phyloP scores from a whole-genome alignment of 148 eudicot genomes.

The Bassia scoparia region DNA sequence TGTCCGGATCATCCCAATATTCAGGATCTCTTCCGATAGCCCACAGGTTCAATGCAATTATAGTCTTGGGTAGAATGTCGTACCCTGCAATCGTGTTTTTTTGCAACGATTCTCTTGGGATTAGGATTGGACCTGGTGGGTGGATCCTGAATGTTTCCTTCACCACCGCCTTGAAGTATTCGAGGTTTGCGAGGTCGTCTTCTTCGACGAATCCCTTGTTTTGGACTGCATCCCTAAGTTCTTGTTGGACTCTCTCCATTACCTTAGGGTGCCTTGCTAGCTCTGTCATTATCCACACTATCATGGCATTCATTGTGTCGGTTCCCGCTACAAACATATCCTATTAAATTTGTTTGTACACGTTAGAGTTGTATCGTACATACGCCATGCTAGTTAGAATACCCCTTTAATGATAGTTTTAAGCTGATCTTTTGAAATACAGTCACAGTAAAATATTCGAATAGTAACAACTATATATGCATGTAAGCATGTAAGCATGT shows the following conservation, averaged over 20 bases:
- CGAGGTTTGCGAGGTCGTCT: slow-evolving; percentile 22
- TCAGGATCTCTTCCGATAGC: slow-evolving; percentile 36
- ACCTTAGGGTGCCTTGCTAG: slow-evolving; percentile 28
- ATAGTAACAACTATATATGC: too few species aligned
- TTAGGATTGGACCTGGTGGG: slow-evolving; percentile 33
- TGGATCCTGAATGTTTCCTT: slow-evolving; percentile 41
- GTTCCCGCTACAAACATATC: slow-evolving; percentile 35
- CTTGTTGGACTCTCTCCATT: slow-evolving; percentile 34
- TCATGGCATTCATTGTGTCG: slow-evolving; percentile 27
- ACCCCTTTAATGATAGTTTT: too few species aligned
- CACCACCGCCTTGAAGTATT: slow-evolving; percentile 33
- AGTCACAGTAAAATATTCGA: too few species aligned
- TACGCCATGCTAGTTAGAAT: too few species aligned
- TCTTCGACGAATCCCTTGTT: slow-evolving; percentile 23
- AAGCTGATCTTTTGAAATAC: too few species aligned
- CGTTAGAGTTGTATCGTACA: neutral
- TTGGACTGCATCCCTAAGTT: slow-evolving; percentile 17
- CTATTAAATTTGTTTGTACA: slow-evolving; percentile 1
- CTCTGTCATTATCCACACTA: slow-evolving; percentile 44
- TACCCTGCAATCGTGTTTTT: slow-evolving; percentile 32
- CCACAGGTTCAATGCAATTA: slow-evolving; percentile 33
- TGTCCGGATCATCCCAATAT: slow-evolving; percentile 34
- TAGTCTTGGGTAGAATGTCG: slow-evolving; percentile 33
- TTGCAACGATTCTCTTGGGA: slow-evolving; percentile 25
- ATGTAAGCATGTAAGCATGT: too few species aligned